Conservation (phyloP, 2,329 filamentous ascomycete genomes). For the Emergomyces orientalis region DNA sequence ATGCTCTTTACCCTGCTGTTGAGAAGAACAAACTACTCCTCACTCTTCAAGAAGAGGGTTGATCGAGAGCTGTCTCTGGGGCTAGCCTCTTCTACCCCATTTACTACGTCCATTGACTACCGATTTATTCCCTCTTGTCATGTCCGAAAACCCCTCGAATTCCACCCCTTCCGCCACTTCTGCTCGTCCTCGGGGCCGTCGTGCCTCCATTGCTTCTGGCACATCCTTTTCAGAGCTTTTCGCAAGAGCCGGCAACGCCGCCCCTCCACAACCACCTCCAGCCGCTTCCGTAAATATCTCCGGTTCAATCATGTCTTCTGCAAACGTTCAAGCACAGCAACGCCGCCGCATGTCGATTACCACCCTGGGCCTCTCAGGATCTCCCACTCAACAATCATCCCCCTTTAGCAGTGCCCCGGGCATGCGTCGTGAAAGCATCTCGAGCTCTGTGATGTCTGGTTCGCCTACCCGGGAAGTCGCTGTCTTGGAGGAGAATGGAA, state of each 20-base stretch:
- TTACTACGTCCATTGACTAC: background rate
- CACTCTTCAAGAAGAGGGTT: no score
- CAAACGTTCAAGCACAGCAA: constrained; percentile 46
- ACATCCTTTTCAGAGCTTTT: constrained; percentile 35
- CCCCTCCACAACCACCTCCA: constrained; percentile 32
- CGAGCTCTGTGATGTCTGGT: constrained; percentile 47
- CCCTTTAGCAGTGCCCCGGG: constrained; percentile 41
- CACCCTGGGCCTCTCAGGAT: constrained; percentile 64
- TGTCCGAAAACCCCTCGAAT: constrained; percentile 37
- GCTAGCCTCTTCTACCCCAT: no score
- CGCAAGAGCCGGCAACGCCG: constrained; percentile 21
- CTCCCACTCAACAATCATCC: constrained; percentile 49
- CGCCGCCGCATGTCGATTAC: constrained; percentile 61
- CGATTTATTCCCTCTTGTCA: constrained; percentile 17
- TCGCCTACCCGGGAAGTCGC: constrained; percentile 35
- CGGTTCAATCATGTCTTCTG: constrained; percentile 30
- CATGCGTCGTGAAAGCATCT: constrained; percentile 57
- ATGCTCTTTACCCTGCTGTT: background rate
- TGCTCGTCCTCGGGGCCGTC: constrained; percentile 32
- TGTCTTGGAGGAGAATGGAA: constrained; percentile 58
- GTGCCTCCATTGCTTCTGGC: constrained; percentile 38
- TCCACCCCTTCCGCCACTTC: constrained; percentile 33
- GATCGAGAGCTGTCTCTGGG: no score
- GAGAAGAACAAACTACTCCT: background rate
- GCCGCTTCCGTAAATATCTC: constrained; percentile 43